phyloP scores from a whole-genome alignment of 2,329 filamentous ascomycete genomes.

The Dendrostoma leiphaemia region DNA sequence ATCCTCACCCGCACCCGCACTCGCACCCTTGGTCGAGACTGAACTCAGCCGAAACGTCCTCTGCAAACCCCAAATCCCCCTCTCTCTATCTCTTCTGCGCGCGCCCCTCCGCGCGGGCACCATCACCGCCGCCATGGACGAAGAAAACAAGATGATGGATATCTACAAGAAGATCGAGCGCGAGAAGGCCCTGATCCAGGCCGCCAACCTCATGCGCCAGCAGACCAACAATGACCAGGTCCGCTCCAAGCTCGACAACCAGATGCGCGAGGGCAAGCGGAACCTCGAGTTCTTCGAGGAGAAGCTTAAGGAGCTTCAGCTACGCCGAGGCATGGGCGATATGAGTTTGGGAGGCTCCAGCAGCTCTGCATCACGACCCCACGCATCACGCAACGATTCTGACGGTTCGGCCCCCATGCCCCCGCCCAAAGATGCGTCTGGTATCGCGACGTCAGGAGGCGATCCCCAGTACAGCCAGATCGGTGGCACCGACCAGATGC shows the following conservation, averaged over 20 bases:
- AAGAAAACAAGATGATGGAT: conserved; percentile 67
- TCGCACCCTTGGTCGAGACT: neutral
- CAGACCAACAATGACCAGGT: conserved; percentile 93
- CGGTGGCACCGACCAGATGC: conserved; percentile 72
- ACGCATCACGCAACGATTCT: conserved; percentile 42
- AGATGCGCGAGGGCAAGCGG: conserved; percentile 88
- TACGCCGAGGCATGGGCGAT: conserved; percentile 70
- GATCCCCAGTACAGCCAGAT: conserved; percentile 50
- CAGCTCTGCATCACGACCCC: conserved; percentile 40
- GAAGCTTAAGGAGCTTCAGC: conserved; percentile 81
- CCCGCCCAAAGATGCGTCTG: conserved; percentile 68
- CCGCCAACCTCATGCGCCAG: conserved; percentile 90
- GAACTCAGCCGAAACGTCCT: too few species aligned
- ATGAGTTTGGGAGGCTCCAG: conserved; percentile 63
- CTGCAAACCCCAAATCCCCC: too few species aligned
- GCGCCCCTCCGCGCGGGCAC: conserved; percentile 20
- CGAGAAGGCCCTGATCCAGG: conserved; percentile 92
- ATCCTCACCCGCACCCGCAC: neutral
- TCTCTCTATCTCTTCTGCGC: conserved; percentile 11
- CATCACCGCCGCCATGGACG: conserved; percentile 53
- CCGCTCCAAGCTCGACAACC: conserved; percentile 83
- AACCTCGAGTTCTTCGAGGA: conserved; percentile 97
- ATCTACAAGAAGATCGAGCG: conserved; percentile 97
- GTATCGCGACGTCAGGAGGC: conserved; percentile 16
- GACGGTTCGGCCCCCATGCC: conserved; percentile 58